Evolutionary conservation across 352 stramenopile species (phyloP).

Genomic region (Vaucheria bursata): DNA sequence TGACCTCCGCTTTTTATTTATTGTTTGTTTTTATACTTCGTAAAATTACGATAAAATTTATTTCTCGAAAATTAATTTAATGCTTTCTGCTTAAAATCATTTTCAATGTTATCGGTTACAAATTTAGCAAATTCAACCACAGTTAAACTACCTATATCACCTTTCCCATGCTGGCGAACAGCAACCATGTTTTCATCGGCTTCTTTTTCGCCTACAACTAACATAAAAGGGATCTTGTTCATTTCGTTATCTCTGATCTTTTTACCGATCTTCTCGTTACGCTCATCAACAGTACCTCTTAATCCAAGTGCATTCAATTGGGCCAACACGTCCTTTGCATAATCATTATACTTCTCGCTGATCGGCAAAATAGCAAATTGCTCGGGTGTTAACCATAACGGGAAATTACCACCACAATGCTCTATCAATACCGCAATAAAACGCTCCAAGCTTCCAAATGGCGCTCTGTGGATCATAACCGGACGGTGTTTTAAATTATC

Average conservation of each 20-base stretch:
- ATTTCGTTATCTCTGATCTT: not conserved
- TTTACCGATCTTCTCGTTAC: not conserved
- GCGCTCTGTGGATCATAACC: not conserved
- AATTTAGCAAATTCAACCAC: too few species aligned
- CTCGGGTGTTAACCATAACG: not conserved
- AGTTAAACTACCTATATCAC: too few species aligned
- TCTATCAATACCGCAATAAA: not conserved
- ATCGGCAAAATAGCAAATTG: not conserved
- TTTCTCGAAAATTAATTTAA: too few species aligned
- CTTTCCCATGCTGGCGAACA: too few species aligned
- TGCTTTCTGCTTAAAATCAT: too few species aligned
- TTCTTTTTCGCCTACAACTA: not conserved
- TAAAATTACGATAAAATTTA: too few species aligned
- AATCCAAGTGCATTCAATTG: not conserved
- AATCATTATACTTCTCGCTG: not conserved
- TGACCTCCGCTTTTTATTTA: too few species aligned
- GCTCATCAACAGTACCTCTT: not conserved
- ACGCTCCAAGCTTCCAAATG: not conserved
- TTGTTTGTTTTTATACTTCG: too few species aligned
- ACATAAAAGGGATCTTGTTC: not conserved
- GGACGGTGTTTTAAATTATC: not conserved
- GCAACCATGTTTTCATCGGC: not conserved
- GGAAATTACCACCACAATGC: not conserved
- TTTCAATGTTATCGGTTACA: too few species aligned
- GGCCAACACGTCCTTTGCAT: not conserved